Conservation (phyloP, 441 rosid genomes). For the Aleurites moluccanus region DNA sequence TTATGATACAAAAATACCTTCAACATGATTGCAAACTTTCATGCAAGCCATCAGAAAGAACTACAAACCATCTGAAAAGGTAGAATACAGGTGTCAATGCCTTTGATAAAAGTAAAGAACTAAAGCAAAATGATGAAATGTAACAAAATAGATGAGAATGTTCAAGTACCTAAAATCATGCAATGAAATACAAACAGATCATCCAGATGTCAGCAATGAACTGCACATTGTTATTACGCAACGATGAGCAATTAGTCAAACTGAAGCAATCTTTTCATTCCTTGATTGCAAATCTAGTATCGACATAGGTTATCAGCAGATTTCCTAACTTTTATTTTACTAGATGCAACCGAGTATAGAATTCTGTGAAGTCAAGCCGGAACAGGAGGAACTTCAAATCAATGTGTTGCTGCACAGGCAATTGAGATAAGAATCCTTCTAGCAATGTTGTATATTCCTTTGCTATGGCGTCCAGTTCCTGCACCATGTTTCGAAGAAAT, state of each 20-base stretch:
- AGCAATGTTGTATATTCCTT: slow-evolving; percentile 70
- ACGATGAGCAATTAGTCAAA: slow-evolving; percentile 23
- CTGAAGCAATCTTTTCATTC: slow-evolving; percentile 18
- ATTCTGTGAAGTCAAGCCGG: slow-evolving; percentile 90
- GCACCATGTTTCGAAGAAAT: slow-evolving; percentile 74
- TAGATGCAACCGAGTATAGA: slow-evolving; percentile 59
- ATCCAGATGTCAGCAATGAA: slow-evolving; percentile 28
- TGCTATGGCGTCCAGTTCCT: slow-evolving; percentile 68
- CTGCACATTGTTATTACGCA: slow-evolving; percentile 21
- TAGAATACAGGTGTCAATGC: slow-evolving; percentile 19
- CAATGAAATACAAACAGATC: slow-evolving; percentile 24
- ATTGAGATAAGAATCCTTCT: slow-evolving; percentile 69
- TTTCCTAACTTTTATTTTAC: slow-evolving; percentile 33
- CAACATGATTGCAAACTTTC: slow-evolving; percentile 30
- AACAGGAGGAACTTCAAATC: slow-evolving; percentile 88
- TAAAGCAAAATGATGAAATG: neutral
- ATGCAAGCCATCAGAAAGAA: slow-evolving; percentile 29
- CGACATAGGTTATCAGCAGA: slow-evolving; percentile 20
- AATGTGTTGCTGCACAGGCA: slow-evolving; percentile 83
- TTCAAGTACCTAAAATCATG: slow-evolving; percentile 35
- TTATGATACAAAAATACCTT: slow-evolving; percentile 36
- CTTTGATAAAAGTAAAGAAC: neutral
- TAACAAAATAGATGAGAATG: neutral
- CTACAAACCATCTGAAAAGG: slow-evolving; percentile 38
- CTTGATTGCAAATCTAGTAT: slow-evolving; percentile 14